Conservation (phyloP, 2,329 filamentous ascomycete species). For the Calonectria fujianensis region DNA sequence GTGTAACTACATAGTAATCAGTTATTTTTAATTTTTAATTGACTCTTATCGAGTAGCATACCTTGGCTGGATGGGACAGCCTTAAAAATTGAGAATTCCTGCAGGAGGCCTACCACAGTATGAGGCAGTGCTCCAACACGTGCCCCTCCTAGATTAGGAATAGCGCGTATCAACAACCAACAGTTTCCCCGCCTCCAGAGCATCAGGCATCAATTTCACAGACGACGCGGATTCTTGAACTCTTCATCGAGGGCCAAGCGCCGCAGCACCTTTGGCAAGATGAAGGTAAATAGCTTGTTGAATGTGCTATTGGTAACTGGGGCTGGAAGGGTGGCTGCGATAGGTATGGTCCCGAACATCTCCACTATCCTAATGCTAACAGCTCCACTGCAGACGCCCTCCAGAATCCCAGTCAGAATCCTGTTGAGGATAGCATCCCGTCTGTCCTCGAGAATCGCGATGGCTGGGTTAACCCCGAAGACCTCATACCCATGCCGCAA, state of each 20-base stretch:
- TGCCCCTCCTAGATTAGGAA: not conserved
- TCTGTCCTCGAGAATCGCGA: not conserved
- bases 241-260: not conserved
- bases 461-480: slow-evolving; percentile 46
- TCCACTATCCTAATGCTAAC: slow-evolving; percentile 7
- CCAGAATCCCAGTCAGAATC: not conserved
- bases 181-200: not conserved
- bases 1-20: not conserved
- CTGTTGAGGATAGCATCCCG: not conserved
- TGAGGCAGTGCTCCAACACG: not conserved
- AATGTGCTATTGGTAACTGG: not conserved
- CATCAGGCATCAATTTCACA: not conserved
- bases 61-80: too few relatives aligned
- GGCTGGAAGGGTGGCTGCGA: slow-evolving; percentile 10
- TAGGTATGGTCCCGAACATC: slow-evolving; percentile 14
- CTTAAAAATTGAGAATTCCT: not conserved
- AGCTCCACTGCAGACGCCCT: not conserved
- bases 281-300: not conserved
- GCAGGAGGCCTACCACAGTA: not conserved
- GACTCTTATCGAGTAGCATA: too few relatives aligned
- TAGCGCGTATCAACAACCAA: not conserved
- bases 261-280: not conserved
- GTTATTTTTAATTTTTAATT: not conserved
- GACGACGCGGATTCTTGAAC: not conserved
- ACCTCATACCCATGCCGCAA: slow-evolving; percentile 43